Conservation (phyloP, 352 stramenopile species). For the Aphanomyces invadans region DNA sequence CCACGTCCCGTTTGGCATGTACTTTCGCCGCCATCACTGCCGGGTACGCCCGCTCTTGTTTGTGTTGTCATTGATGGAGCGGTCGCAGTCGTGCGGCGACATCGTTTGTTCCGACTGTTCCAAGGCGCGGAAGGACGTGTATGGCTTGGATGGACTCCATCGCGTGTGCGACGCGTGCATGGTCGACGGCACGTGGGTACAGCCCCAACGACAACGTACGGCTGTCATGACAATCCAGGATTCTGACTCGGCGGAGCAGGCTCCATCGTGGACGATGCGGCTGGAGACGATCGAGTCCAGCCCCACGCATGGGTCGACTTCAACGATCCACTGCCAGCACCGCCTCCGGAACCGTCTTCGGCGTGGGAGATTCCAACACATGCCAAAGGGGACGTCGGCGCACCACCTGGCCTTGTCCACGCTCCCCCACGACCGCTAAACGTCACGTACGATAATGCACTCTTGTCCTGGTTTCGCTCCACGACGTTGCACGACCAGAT, state of each 20-base stretch:
- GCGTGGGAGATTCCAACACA: not conserved
- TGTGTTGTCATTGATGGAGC: not conserved
- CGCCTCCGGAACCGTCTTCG: not conserved
- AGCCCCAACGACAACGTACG: not conserved
- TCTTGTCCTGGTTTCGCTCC: too few relatives aligned
- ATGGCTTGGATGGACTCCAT: not conserved
- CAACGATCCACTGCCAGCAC: not conserved
- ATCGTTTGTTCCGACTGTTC: constrained; percentile 19
- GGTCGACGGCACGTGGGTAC: constrained; percentile 10
- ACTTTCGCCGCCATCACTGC: constrained; percentile 23
- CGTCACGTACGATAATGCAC: too few relatives aligned
- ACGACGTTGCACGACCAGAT: not conserved
- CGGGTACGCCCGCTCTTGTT: not conserved
- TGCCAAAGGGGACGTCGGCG: too few relatives aligned
- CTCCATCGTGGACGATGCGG: not conserved
- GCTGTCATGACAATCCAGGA: not conserved
- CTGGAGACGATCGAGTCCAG: too few relatives aligned
- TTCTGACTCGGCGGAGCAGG: not conserved
- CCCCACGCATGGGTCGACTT: not conserved
- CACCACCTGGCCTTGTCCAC: too few relatives aligned
- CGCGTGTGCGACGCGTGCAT: constrained; percentile 22
- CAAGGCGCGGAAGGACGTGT: not conserved
- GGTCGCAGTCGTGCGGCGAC: constrained; percentile 13
- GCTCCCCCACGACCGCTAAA: too few relatives aligned
- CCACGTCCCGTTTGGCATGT: constrained; percentile 10